Evolutionary conservation across 2,329 filamentous ascomycete species (phyloP).

Genomic region (Cladorrhinum sp.): DNA sequence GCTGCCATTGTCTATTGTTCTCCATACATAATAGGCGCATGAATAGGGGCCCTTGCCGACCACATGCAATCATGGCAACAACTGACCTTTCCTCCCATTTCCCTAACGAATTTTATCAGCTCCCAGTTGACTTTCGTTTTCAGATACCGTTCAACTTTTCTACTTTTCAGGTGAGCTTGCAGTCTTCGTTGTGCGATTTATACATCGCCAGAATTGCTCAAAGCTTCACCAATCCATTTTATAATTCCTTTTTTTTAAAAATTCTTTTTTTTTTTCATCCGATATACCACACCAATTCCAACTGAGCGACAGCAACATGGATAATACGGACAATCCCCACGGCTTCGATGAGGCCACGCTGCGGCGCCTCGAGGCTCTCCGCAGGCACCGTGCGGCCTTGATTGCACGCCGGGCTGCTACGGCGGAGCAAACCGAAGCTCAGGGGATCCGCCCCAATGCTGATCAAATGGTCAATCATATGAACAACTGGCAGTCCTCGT

Average conservation of each 20-base stretch:
- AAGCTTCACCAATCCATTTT: no score
- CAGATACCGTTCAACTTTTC: background rate
- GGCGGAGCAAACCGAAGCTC: conserved; percentile 20
- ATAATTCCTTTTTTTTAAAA: no score
- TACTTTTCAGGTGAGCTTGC: background rate
- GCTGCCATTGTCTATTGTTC: background rate
- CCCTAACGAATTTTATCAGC: background rate
- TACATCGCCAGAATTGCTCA: background rate
- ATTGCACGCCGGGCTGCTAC: conserved; percentile 18
- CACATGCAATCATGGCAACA: background rate
- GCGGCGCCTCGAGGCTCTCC: conserved; percentile 5
- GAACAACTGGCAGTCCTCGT: conserved; percentile 10
- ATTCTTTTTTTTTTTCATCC: no score
- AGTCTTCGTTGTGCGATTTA: background rate
- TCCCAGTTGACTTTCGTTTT: background rate
- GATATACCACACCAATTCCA: background rate
- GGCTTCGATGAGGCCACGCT: background rate
- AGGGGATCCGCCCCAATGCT: conserved; percentile 19
- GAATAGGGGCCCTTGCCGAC: background rate
- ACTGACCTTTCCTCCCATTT: background rate
- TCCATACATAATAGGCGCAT: background rate
- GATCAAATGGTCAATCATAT: conserved; percentile 15
- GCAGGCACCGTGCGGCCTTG: conserved; percentile 7
- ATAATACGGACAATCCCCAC: background rate
- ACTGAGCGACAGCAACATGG: background rate